Percentiles rank a stretch among this genome's conserved stretches.
phyloP scores from a whole-genome alignment of 441 rosid genomes.

The Euphorbia corollata region DNA sequence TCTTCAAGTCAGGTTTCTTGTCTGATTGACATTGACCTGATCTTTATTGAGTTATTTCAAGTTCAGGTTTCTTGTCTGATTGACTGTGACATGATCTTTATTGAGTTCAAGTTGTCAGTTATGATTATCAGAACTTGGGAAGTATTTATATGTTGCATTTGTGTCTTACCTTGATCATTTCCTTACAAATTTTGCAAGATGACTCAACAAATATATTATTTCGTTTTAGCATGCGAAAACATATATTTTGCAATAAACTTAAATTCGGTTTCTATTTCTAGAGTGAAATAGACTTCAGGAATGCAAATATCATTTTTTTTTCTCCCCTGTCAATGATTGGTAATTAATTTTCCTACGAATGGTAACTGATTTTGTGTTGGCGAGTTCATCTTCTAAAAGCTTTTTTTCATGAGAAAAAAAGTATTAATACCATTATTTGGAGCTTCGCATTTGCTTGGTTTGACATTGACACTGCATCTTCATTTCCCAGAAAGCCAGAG shows the following conservation, averaged over 20 bases:
- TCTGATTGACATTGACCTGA: too few relatives aligned
- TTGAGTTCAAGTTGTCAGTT: not conserved
- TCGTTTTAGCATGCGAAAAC: not conserved
- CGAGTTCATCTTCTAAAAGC: slow-evolving; percentile 6
- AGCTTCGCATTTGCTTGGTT: not conserved
- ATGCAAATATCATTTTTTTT: not conserved
- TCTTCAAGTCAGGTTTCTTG: too few relatives aligned
- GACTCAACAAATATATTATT: not conserved
- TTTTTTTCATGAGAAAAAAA: not conserved
- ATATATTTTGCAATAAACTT: not conserved
- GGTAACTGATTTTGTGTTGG: not conserved
- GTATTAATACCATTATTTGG: not conserved
- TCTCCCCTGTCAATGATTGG: slow-evolving; percentile 4
- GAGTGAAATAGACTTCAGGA: not conserved
- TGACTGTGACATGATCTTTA: not conserved
- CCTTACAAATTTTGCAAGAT: not conserved
- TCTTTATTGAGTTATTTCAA: not conserved
- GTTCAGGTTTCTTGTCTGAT: not conserved
- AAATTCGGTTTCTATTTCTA: not conserved
- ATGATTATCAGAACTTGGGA: not conserved
- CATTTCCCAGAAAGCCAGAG: slow-evolving; percentile 58
- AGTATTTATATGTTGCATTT: not conserved
- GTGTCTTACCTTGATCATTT: not conserved
- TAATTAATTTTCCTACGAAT: not conserved
- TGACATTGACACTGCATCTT: slow-evolving; percentile 11